phyloP scores from a whole-genome alignment of 345 rosid genomes.

The Crucihimalaya himalaica region DNA sequence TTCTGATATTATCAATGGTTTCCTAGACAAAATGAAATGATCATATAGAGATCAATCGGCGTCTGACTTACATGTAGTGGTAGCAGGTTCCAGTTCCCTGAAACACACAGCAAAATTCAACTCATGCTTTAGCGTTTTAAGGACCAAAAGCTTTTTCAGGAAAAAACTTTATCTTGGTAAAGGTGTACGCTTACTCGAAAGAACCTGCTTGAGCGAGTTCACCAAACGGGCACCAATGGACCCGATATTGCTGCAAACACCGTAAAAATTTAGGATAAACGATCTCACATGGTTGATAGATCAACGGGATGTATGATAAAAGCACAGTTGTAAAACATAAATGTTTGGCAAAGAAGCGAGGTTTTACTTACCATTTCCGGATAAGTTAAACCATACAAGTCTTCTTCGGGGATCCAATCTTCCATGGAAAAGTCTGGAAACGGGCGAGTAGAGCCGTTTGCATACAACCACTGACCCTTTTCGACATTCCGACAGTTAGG shows the following conservation, averaged over 20 bases:
- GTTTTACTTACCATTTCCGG: constrained; percentile 67
- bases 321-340: not conserved
- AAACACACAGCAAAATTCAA: constrained; percentile 29
- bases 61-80: constrained; percentile 60
- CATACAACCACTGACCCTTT: constrained; percentile 75
- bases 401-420: constrained; percentile 64
- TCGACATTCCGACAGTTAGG: constrained; percentile 77
- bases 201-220: constrained; percentile 50
- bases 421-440: constrained; percentile 61
- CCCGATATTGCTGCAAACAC: constrained; percentile 53
- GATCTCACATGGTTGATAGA: not conserved
- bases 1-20: constrained; percentile 12
- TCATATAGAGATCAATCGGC: constrained; percentile 8
- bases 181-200: constrained; percentile 56
- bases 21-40: constrained; percentile 26
- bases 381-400: constrained; percentile 50
- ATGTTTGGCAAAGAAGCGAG: too few species aligned
- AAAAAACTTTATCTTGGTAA: not conserved
- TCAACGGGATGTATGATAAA: not conserved
- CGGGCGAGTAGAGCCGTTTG: constrained; percentile 56
- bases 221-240: constrained; percentile 76
- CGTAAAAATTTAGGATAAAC: not conserved
- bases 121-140: not conserved
- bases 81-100: constrained; percentile 68
- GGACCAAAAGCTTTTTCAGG: not conserved